Evolutionary conservation across 257 asterid species (phyloP).

Genomic region (Paulownia fortunei): DNA sequence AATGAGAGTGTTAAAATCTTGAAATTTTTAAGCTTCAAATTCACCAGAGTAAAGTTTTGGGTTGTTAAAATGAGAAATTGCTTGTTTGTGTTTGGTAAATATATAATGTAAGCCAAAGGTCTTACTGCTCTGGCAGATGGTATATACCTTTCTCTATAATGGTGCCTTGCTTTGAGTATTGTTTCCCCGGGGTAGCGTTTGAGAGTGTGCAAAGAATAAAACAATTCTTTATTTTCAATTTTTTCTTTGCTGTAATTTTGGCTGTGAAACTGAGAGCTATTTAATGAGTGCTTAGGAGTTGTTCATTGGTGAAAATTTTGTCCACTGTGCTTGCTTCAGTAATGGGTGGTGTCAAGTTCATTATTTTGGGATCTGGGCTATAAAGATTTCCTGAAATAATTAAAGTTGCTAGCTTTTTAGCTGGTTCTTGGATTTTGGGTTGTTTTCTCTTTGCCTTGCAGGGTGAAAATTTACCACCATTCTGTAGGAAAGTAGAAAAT

Average conservation of each 20-base stretch:
- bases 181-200: slow-evolving; percentile 48
- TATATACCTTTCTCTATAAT: slow-evolving; percentile 61
- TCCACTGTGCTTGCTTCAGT: slow-evolving; percentile 20
- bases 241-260: slow-evolving; percentile 16
- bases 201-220: slow-evolving; percentile 62
- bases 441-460: not conserved
- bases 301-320: slow-evolving; percentile 16
- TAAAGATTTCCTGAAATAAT: slow-evolving; percentile 25
- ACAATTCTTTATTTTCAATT: not conserved
- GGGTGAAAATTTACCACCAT: slow-evolving; percentile 1
- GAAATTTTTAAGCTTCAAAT: not conserved
- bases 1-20: not conserved
- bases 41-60: not conserved
- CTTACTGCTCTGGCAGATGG: slow-evolving; percentile 40
- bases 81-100: slow-evolving; percentile 22
- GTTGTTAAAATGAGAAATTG: slow-evolving; percentile 14
- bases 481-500: slow-evolving; percentile 35
- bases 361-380: slow-evolving; percentile 43
- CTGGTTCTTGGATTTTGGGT: slow-evolving; percentile 23
- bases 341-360: slow-evolving; percentile 35
- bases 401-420: slow-evolving; percentile 8
- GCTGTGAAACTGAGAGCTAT: slow-evolving; percentile 35
- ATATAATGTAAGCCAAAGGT: slow-evolving; percentile 31
- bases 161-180: slow-evolving; percentile 43
- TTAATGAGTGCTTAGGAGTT: slow-evolving; percentile 27